Base-by-base conservation (phyloP, 371 early-diverging fungal species). In the Syncephalastrum racemosum region DNA sequence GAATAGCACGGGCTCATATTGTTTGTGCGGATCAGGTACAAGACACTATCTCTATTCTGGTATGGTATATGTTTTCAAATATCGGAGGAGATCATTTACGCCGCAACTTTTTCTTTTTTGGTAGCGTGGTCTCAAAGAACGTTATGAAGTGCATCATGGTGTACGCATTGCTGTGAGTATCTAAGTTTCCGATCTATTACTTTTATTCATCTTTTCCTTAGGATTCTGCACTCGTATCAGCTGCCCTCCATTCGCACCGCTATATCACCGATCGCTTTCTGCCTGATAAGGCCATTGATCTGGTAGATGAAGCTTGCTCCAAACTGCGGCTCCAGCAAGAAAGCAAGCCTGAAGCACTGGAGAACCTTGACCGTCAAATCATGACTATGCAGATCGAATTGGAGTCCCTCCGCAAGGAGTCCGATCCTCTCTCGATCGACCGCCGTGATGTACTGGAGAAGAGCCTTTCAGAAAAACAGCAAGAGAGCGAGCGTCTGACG, bases 221-320 rank as follows among this genome's bases (percentile, higher is more conserved):
- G 48, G 93, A 95, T 64, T 80, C 84, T 43, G 92, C 95, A 8
- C 66, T 95, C 24, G 88, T 92, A 0, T 83, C 88, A 39, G 92
- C 95, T 20, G 94, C 89, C 0, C 78, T 86, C 10, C 79, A 87
- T 53, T 86, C 88, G 23, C 85, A 92, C 56, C 85, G 93, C 16
- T 93, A 93, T 58, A 85, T 95, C 53, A 79, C 90, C 0, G 89
- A 90, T 58, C 61, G 73, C 27, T 80, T 75, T 47, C 58, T 80
- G 6, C 77, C 75, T 12, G 75, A 80, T 52, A 77, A 81, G 53
- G 96, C 96, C 4, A 94, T 96, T 64, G 95, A 95, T 73, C 65
- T 96, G 3, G 77, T 96, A 15, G 95, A 95, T 65, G 92, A 91
- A 63, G 93, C 95, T 0, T 93, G 94, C 62, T 87, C 92, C 8